Evolutionary conservation across 1,139 yeast species (phyloP).

Genomic region (Lodderomyces beijingensis): DNA sequence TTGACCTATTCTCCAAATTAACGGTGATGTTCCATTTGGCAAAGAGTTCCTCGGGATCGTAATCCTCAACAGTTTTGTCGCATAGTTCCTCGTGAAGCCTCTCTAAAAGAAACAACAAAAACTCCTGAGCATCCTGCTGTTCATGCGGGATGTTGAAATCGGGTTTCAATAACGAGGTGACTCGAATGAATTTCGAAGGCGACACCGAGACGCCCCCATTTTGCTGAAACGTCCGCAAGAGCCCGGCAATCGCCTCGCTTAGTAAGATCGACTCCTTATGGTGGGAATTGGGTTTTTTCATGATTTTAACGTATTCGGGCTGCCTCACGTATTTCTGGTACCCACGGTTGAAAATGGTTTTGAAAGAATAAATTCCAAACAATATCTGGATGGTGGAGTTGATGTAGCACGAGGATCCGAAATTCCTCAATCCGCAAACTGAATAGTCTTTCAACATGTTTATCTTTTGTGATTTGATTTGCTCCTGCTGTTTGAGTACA

Average conservation of each 20-base stretch:
- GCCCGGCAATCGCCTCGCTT: constrained; percentile 44
- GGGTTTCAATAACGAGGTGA: constrained; percentile 53
- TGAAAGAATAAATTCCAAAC: constrained; percentile 48
- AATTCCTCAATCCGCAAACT: constrained; percentile 62
- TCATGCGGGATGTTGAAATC: constrained; percentile 64
- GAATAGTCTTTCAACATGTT: constrained; percentile 41
- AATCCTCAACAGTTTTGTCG: constrained; percentile 13
- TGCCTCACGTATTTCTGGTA: constrained; percentile 39
- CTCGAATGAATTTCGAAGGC: constrained; percentile 58
- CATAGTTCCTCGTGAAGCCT: constrained; percentile 65
- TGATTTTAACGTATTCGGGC: constrained; percentile 22
- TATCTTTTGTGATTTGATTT: constrained; percentile 19
- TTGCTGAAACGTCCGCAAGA: constrained; percentile 40
- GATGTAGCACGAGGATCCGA: constrained; percentile 72
- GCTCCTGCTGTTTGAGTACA: constrained; percentile 15
- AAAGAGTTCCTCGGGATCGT: constrained; percentile 24
- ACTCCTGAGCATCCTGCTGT: constrained; percentile 80
- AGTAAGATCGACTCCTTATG: constrained; percentile 34
- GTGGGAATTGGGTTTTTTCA: constrained; percentile 18
- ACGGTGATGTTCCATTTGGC: constrained; percentile 32
- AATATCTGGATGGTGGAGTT: constrained; percentile 66
- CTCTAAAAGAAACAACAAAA: constrained; percentile 60
- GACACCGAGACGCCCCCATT: constrained; percentile 62
- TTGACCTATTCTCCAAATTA: constrained; percentile 33
- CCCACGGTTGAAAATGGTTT: constrained; percentile 37